These are phyloP conservation scores for Russula abietina DNA, from an alignment of 768 basidiomycete genomes.

Conservation along the genomic window DNA sequence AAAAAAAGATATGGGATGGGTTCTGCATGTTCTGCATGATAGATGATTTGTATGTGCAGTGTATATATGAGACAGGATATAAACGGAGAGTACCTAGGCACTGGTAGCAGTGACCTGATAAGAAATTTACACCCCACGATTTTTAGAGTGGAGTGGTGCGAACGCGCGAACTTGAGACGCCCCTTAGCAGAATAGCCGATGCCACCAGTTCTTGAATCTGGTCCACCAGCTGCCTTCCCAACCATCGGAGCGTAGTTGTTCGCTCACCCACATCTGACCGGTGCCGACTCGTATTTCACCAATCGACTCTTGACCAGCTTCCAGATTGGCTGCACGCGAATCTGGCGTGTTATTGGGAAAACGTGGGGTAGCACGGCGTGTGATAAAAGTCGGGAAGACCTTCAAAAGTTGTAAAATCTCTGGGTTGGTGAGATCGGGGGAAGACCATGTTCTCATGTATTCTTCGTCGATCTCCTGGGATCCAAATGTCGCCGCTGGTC, in stretches of 20 bases:
- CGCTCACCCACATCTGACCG: conserved; percentile 76
- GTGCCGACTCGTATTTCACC: conserved; percentile 69
- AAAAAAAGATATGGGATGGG: conserved; percentile 5
- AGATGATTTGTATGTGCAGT: conserved; percentile 6
- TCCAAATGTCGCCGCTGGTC: conserved; percentile 27
- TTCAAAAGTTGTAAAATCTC: conserved; percentile 64
- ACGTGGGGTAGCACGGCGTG: conserved; percentile 62
- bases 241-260: conserved; percentile 50
- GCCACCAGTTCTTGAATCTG: conserved; percentile 74
- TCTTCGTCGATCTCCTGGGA: conserved; percentile 40
- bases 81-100: background rate
- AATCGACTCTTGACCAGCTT: conserved; percentile 60
- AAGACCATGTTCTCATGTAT: conserved; percentile 72
- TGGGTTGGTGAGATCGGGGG: conserved; percentile 70
- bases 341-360: conserved; percentile 41
- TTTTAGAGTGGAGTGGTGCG: background rate
- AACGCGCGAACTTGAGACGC: background rate
- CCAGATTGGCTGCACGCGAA: conserved; percentile 48
- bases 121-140: conserved; percentile 7
- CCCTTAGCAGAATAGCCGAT: conserved; percentile 65
- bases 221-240: conserved; percentile 81
- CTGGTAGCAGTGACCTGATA: background rate
- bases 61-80: conserved; percentile 1
- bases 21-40: conserved; percentile 18
- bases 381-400: conserved; percentile 73